A percentile compares a stretch with the other conserved stretches of the same genome.
These are phyloP conservation scores for Candida sonorensis DNA, from an alignment of 805 yeast species.

Conservation along the genomic window DNA sequence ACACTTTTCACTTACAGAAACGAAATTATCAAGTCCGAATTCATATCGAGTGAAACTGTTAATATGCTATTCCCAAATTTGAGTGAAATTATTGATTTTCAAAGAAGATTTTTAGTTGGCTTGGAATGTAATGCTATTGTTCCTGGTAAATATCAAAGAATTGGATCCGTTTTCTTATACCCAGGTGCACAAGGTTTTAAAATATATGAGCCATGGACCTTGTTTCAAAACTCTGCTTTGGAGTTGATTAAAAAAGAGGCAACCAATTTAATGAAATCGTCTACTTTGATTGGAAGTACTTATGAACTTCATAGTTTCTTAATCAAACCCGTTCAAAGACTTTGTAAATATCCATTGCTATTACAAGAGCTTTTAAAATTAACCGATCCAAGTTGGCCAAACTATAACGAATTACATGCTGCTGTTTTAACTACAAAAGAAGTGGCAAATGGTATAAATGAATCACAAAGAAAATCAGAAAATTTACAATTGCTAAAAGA, in stretches of 20 bases:
- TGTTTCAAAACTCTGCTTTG: constrained; percentile 82
- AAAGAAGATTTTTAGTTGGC: constrained; percentile 81
- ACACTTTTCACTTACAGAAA: constrained; percentile 58
- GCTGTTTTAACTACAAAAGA: constrained; percentile 74
- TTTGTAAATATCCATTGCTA: constrained; percentile 90
- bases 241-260: constrained; percentile 68
- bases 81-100: constrained; percentile 80
- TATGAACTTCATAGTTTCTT: constrained; percentile 85
- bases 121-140: constrained; percentile 80
- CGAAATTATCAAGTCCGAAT: constrained; percentile 58
- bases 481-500: constrained; percentile 66
- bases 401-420: constrained; percentile 57
- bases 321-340: constrained; percentile 90
- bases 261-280: constrained; percentile 44
- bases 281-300: constrained; percentile 67
- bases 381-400: constrained; percentile 46
- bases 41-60: constrained; percentile 70
- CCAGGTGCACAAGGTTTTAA: constrained; percentile 75
- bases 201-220: constrained; percentile 90
- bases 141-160: constrained; percentile 69
- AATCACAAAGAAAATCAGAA: constrained; percentile 88
- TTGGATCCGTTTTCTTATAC: constrained; percentile 84
- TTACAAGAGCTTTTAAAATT: constrained; percentile 67
- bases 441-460: constrained; percentile 84
- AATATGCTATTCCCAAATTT: constrained; percentile 82